Conservation (phyloP, 495 filamentous ascomycete species). For the Xylaria sp. region DNA sequence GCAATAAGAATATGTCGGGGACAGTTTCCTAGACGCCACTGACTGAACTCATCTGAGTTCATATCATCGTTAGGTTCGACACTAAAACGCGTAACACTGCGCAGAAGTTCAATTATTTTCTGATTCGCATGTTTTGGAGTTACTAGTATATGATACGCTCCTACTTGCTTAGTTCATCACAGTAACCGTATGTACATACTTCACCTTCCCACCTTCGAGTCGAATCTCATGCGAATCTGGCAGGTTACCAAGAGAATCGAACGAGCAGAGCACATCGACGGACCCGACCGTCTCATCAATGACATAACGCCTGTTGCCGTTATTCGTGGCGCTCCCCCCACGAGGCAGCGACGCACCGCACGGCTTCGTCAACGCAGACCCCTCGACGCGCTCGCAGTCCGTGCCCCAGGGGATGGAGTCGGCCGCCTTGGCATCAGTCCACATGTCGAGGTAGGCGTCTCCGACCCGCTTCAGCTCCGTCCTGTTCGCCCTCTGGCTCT, state of each 20-base stretch:
- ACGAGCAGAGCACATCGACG: constrained; percentile 56
- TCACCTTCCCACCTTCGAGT: constrained; percentile 52
- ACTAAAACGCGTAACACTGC: background rate
- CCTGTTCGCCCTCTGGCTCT: constrained; percentile 37
- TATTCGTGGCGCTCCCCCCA: constrained; percentile 48
- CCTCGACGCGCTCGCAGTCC: constrained; percentile 56
- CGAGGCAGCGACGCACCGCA: constrained; percentile 48
- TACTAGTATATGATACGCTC: background rate
- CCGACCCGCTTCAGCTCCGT: constrained; percentile 51
- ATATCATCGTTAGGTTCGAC: background rate
- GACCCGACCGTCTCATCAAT: constrained; percentile 57
- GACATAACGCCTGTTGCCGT: constrained; percentile 56
- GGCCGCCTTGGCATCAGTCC: constrained; percentile 52
- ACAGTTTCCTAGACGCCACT: background rate
- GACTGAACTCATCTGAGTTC: background rate
- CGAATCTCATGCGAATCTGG: constrained; percentile 58
- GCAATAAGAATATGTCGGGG: background rate
- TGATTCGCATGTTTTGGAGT: background rate
- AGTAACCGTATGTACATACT: constrained; percentile 55
- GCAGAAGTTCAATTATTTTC: background rate
- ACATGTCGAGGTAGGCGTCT: constrained; percentile 59
- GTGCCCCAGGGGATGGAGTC: constrained; percentile 56
- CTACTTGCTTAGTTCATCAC: background rate
- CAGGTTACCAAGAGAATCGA: constrained; percentile 51
- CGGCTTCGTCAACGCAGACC: constrained; percentile 45